Base-by-base conservation (phyloP, 2,329 filamentous ascomycete species). In the Colletotrichum sp. region DNA sequence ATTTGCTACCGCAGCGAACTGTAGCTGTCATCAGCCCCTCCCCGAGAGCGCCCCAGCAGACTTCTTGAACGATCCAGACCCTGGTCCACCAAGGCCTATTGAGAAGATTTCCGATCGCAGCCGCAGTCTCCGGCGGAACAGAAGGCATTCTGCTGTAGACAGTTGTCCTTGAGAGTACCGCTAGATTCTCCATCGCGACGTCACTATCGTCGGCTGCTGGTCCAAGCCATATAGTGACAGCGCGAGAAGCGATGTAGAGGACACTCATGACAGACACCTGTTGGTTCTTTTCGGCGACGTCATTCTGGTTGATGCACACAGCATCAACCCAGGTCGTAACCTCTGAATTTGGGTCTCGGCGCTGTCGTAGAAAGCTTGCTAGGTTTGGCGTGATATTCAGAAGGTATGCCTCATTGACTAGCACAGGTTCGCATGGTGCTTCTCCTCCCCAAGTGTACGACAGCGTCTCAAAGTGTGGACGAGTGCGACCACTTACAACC, bases 381-480 rank as follows among this genome's bases (percentile, higher is more conserved):
- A 73, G 30, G 18, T 67, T 68, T 15, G 71, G 52, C n/a, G 64
- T 67, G 26, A 63, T 64, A 8, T 36, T 21, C 7, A 73, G 30
- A 52, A 26, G 21, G 57, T 24, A 36, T 6, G 26, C 32, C 16
- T 68, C 44, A 18, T 60, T 18, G 32, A 67, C 39, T 10, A 63
- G 44, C 15, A 69, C 1, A n/a, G 32, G 32, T 8, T 77, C 78
- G 49, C 64, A 72, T 12, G 81, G 80, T 15, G 59, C 78, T 34
- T 78, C 78, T 9, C 77, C 78, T 34, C 83, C 83, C 83, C 83
- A 85, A 36, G 83, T 83, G 69, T 85, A 85, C n/a, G 83, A 85
- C 60, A 85, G 80, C 39, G 83, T 79, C 64, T 85, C 83, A 75
- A 36, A 69, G 4, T 24, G 18, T 10, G 62, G 62, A 64, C 62